Evolutionary conservation across 163 green algal genomes (phyloP).

Genomic region (Chloroidium sp.): DNA sequence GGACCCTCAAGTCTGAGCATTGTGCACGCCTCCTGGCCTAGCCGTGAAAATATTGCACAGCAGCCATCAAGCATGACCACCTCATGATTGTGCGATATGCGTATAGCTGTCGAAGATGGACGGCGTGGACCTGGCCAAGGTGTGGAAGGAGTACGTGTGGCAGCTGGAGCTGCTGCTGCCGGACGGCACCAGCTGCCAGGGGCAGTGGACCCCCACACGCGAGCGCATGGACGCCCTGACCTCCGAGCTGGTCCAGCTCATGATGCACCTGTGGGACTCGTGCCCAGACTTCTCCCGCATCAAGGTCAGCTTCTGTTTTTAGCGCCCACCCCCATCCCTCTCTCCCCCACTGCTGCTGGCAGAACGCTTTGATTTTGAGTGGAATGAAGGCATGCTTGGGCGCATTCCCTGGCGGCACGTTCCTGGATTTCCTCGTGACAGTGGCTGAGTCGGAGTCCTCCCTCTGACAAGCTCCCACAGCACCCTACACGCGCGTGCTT

Average conservation of each 20-base stretch:
- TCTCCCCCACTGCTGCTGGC: not conserved
- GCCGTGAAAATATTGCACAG: no score
- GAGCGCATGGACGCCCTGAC: not conserved
- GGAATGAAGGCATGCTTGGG: no score
- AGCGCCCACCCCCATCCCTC: not conserved
- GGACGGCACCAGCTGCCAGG: not conserved
- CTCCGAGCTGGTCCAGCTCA: not conserved
- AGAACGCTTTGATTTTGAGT: no score
- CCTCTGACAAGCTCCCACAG: no score
- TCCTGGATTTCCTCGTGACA: no score
- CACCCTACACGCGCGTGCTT: no score
- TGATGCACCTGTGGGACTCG: not conserved
- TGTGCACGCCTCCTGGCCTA: no score
- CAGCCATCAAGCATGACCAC: no score
- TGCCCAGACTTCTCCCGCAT: not conserved
- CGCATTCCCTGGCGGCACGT: no score
- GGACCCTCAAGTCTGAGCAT: no score
- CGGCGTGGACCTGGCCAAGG: not conserved
- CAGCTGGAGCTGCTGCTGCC: not conserved
- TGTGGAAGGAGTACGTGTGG: not conserved
- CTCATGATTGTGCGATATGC: no score
- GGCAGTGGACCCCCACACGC: not conserved
- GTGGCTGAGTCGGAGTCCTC: no score
- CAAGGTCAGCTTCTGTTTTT: not conserved
- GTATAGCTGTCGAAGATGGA: not conserved